Base-by-base conservation (phyloP, 2,329 filamentous ascomycete genomes). In the Venturiaceae sp. region DNA sequence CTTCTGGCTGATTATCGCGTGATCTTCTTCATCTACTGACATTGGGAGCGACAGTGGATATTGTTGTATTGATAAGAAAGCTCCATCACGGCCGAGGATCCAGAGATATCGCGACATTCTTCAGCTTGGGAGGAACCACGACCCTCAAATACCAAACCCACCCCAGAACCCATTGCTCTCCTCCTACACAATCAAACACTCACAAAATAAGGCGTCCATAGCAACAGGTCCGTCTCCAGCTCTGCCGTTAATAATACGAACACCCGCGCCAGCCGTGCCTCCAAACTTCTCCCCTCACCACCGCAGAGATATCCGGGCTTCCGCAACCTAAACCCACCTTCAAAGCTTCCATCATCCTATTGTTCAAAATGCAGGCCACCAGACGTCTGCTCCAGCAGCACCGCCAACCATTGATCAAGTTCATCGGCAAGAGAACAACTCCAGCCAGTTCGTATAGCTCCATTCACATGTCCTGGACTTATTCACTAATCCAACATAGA, bases 371-470 rank as follows among this genome's bases (percentile, higher is more conserved):
- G 75, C 72, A 74, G 62, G 72, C 74, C 53, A 78, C 76, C 62
- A 71, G 72, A 60, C 64, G 68, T 30, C 75, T 79, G 63, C 70
- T 73, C 64, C 72, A 74, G 62, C 11, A 9, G 28, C 71, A 74
- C 59, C 74, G 76, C 61, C 74, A 78, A 71, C 77, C 77, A 62
- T 68, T 79, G 74, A 80, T 80, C 67, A 70, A 71, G 62, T 80
- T 80, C 69, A 58, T 79, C 53, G 77, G 77, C 67, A 78, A 77
- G 71, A 75, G 76, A 62, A 68, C 67, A 58, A 67, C 70, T 21
- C 76, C 77, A 23, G 65, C 70, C 64, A 69, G 77, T 78, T 67
- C 50, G 75, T 66, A 13, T 53, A 14, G 47, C 28, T 19, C 52
- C 30, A 16, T 56, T 33, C 55, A 47, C 30, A 33, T 5, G 26